Evolutionary conservation across 2,329 filamentous ascomycete genomes (phyloP).

Genomic region (Alternaria ventricosa): DNA sequence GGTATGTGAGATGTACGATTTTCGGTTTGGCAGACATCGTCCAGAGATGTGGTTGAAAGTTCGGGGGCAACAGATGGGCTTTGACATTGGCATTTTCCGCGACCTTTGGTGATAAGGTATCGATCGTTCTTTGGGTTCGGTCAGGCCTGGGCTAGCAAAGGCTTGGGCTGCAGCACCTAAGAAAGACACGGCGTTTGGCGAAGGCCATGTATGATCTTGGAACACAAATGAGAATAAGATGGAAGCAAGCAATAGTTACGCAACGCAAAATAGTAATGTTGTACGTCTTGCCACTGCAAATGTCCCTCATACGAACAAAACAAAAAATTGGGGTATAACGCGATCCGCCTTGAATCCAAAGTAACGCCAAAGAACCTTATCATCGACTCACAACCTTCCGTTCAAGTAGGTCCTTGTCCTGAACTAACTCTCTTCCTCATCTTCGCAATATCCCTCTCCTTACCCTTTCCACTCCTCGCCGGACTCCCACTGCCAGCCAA

Average conservation of each 20-base stretch:
- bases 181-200: not conserved
- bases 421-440: constrained; percentile 18
- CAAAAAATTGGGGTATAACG: constrained; percentile 12
- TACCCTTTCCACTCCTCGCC: constrained; percentile 21
- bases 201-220: not conserved
- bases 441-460: constrained; percentile 21
- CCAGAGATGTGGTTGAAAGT: not conserved
- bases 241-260: not conserved
- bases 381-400: fast-evolving
- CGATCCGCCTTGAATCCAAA: not conserved
- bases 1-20: constrained; percentile 43
- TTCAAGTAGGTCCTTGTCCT: constrained; percentile 3
- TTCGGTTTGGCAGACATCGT: not conserved
- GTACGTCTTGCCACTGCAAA: not conserved
- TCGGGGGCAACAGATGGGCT: not conserved
- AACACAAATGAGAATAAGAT: not conserved
- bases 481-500: constrained; percentile 11
- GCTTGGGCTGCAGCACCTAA: not conserved
- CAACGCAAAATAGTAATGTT: not conserved
- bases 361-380: not conserved
- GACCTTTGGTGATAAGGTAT: not conserved
- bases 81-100: not conserved
- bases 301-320: fast-evolving
- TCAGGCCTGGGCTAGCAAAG: not conserved
- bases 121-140: not conserved